Conservation (phyloP, 2,329 filamentous ascomycete genomes). For the Colletotrichum paranaense region DNA sequence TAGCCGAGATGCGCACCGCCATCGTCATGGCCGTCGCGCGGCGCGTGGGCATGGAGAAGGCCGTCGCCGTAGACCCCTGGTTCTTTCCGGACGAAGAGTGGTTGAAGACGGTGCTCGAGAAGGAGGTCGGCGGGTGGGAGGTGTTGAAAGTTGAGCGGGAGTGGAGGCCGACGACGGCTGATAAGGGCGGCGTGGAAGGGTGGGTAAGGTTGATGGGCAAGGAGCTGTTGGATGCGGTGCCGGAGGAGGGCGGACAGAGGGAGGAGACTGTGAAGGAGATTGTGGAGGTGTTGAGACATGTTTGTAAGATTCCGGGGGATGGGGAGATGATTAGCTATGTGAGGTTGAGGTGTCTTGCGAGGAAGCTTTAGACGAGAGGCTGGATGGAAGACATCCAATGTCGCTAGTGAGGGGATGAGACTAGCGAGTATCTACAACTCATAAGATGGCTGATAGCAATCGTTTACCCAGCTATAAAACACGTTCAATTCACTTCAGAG, state of each 20-base stretch:
- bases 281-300: slow-evolving; percentile 63
- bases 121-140: slow-evolving; percentile 57
- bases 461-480: too few species aligned
- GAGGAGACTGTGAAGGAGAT: slow-evolving; percentile 66
- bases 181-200: slow-evolving; percentile 69
- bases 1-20: slow-evolving; percentile 70
- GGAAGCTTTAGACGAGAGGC: slow-evolving; percentile 43
- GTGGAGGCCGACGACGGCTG: slow-evolving; percentile 72
- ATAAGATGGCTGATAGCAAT: too few species aligned
- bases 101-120: slow-evolving; percentile 57
- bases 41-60: slow-evolving; percentile 61
- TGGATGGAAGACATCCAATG: neutral
- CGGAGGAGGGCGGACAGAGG: slow-evolving; percentile 53
- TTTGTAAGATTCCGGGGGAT: slow-evolving; percentile 67
- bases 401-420: neutral
- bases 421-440: too few species aligned
- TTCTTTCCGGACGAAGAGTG: slow-evolving; percentile 76
- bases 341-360: slow-evolving; percentile 60
- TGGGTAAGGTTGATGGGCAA: slow-evolving; percentile 75
- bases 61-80: slow-evolving; percentile 70
- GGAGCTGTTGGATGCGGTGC: slow-evolving; percentile 65
- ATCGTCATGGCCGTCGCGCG: slow-evolving; percentile 64
- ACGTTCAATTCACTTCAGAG: too few species aligned
- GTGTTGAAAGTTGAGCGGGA: slow-evolving; percentile 69
- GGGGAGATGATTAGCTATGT: slow-evolving; percentile 67